Conservation (phyloP, 2,329 filamentous ascomycete genomes). For the Talaromyces sp. region DNA sequence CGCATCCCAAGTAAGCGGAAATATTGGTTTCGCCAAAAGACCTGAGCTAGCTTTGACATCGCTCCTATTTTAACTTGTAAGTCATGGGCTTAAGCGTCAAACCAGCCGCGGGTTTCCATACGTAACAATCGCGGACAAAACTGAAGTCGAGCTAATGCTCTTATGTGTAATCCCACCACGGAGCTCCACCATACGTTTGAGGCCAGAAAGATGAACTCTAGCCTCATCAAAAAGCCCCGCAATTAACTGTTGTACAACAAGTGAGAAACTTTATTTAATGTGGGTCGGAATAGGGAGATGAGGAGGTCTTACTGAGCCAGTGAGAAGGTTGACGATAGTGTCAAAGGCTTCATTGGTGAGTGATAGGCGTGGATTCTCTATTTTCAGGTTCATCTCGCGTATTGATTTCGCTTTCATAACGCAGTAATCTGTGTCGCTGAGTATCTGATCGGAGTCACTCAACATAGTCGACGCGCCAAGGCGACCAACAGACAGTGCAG, state of each 20-base stretch:
- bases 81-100: too few species aligned
- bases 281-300: background rate
- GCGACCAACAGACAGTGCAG: slow-evolving; percentile 32
- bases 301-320: slow-evolving; percentile 35
- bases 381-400: slow-evolving; percentile 36
- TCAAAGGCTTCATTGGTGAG: slow-evolving; percentile 40
- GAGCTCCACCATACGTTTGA: slow-evolving; percentile 42
- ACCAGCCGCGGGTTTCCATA: too few species aligned
- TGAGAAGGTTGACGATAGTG: slow-evolving; percentile 41
- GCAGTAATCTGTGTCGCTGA: slow-evolving; percentile 41
- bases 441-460: slow-evolving; percentile 19
- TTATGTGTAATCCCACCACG: slow-evolving; percentile 36
- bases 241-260: slow-evolving; percentile 33
- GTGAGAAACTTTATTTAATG: background rate
- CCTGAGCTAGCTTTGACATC: slow-evolving; percentile 40
- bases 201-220: slow-evolving; percentile 41
- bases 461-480: slow-evolving; percentile 24
- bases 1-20: slow-evolving; percentile 37
- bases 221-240: slow-evolving; percentile 43
- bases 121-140: slow-evolving; percentile 34
- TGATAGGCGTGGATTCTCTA: slow-evolving; percentile 29
- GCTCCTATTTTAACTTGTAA: slow-evolving; percentile 22
- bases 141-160: slow-evolving; percentile 27
- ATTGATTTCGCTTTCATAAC: slow-evolving; percentile 42
- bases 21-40: slow-evolving; percentile 37